Evolutionary conservation across 805 yeast species (phyloP).

Genomic region (Ogataea methylovora): DNA sequence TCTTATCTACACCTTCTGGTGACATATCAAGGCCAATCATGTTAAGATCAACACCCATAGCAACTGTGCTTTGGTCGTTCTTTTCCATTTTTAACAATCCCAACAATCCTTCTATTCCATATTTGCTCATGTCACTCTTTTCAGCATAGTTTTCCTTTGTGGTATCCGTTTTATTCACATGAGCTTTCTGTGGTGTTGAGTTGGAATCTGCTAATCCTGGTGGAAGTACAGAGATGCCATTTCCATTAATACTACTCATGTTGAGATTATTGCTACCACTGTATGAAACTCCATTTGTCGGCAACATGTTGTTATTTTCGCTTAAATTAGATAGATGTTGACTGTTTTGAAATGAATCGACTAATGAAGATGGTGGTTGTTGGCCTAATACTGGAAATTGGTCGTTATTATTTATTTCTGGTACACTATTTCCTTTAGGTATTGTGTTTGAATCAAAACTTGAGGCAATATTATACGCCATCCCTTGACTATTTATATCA

Average conservation of each 20-base stretch:
- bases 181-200: too few relatives aligned
- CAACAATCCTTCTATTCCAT: conserved; percentile 60
- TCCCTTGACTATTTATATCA: conserved; percentile 7
- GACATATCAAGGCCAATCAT: conserved; percentile 58
- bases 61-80: conserved; percentile 54
- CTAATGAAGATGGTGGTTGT: not conserved
- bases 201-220: too few relatives aligned
- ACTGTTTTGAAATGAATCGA: too few relatives aligned
- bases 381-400: conserved; percentile 22
- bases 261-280: too few relatives aligned
- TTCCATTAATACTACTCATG: too few relatives aligned
- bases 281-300: too few relatives aligned
- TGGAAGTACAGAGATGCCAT: too few relatives aligned
- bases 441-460: conserved; percentile 4
- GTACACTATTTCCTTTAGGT: too few relatives aligned
- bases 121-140: conserved; percentile 45
- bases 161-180: not conserved
- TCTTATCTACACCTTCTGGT: conserved; percentile 27
- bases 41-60: conserved; percentile 69
- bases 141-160: too few relatives aligned
- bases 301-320: too few relatives aligned
- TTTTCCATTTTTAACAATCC: conserved; percentile 56
- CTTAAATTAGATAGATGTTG: too few relatives aligned
- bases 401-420: too few relatives aligned
- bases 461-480: conserved; percentile 8